phyloP scores from a whole-genome alignment of 2,329 filamentous ascomycete genomes.

The Leptographium flavum region DNA sequence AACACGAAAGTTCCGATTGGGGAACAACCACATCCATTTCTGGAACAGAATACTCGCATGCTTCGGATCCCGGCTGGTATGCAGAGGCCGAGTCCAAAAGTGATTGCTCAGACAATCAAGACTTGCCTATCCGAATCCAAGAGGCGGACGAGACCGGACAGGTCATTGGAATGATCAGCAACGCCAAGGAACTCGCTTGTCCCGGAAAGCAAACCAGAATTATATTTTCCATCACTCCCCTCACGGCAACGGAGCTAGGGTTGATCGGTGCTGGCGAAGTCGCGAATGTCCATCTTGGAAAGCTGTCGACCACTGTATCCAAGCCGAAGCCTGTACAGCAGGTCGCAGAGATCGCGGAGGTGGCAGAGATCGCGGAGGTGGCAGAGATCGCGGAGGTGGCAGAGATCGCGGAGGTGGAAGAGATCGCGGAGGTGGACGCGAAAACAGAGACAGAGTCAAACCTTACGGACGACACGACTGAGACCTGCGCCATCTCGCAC shows the following conservation, averaged over 20 bases:
- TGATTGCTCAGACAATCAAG: not conserved
- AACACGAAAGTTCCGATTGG: not conserved
- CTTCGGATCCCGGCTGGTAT: not conserved
- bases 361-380: no score
- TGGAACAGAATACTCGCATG: not conserved
- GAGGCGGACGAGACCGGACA: not conserved
- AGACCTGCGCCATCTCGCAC: no score
- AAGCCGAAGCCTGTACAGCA: not conserved
- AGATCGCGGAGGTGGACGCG: not conserved
- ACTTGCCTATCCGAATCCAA: not conserved
- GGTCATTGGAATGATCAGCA: not conserved
- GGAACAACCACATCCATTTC: no score
- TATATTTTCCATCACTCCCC: slow-evolving; percentile 7
- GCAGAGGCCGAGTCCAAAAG: not conserved
- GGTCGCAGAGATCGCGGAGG: no score
- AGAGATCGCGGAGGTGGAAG: no score
- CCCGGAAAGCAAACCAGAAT: slow-evolving; percentile 1
- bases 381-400: not conserved
- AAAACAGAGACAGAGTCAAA: not conserved
- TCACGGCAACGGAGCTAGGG: not conserved
- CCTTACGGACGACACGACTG: not conserved
- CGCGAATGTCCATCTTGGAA: not conserved
- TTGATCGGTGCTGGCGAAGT: not conserved
- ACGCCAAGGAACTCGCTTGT: not conserved
- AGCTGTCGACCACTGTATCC: not conserved